These are phyloP conservation scores for Brassica juncea DNA, from an alignment of 345 rosid genomes.

Conservation along the genomic window DNA sequence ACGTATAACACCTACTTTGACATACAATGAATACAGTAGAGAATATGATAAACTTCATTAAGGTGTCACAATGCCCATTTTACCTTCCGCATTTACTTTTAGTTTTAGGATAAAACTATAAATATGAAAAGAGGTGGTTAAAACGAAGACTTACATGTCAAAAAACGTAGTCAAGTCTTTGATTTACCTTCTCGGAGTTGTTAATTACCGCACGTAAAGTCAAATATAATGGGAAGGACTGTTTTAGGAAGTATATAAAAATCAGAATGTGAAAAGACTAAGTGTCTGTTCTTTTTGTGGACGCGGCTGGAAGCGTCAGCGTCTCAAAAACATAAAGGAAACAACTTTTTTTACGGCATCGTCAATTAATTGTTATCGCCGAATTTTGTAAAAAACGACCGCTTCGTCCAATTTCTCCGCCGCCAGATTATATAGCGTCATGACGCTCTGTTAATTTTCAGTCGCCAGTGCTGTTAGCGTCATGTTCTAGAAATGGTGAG, in stretches of 20 bases:
- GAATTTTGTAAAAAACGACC: no score
- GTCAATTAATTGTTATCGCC: no score
- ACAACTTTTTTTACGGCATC: no score
- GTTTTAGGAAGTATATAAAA: not conserved
- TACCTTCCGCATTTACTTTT: constrained; percentile 23
- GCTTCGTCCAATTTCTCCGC: no score
- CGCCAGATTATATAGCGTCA: no score
- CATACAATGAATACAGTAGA: constrained; percentile 1
- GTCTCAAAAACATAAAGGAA: no score
- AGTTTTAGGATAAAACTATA: constrained; percentile 7
- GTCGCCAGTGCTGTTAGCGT: no score
- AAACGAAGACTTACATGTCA: constrained; percentile 31
- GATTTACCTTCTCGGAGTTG: constrained; percentile 27
- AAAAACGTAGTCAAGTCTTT: constrained; percentile 28
- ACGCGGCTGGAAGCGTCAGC: no score
- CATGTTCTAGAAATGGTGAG: no score
- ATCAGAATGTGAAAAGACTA: constrained; percentile 13
- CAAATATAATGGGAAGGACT: constrained; percentile 21
- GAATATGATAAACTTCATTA: not conserved
- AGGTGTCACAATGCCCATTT: not conserved
- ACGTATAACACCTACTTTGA: constrained; percentile 3
- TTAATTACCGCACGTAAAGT: constrained; percentile 23
- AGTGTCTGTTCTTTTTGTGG: no score
- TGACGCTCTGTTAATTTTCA: no score
- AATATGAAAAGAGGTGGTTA: constrained; percentile 36